Evolutionary conservation across 1,284 basidiomycete genomes (phyloP).

Genomic region (Porodaedalea pini): DNA sequence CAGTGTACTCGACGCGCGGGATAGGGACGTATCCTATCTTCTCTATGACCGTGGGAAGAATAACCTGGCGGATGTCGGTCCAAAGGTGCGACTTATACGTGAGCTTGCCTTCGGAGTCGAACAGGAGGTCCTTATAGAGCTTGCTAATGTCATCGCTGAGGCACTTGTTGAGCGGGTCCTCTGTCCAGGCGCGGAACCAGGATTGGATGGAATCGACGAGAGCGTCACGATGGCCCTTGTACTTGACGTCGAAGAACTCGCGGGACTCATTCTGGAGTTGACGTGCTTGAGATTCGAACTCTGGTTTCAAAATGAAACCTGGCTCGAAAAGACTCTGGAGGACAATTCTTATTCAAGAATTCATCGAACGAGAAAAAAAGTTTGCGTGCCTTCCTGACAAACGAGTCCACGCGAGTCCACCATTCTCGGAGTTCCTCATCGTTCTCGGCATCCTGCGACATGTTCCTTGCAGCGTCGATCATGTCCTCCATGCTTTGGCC

Average conservation of each 20-base stretch:
- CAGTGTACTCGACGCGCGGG: slow-evolving; percentile 48
- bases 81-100: slow-evolving; percentile 75
- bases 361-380: too few species aligned
- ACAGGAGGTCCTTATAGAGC: slow-evolving; percentile 78
- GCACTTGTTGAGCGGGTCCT: slow-evolving; percentile 80
- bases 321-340: slow-evolving; percentile 63
- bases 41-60: slow-evolving; percentile 48
- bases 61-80: slow-evolving; percentile 42
- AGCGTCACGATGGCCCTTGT: slow-evolving; percentile 79
- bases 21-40: slow-evolving; percentile 50
- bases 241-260: slow-evolving; percentile 81
- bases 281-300: slow-evolving; percentile 60
- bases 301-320: slow-evolving; percentile 84
- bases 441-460: slow-evolving; percentile 73
- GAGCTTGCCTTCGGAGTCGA: slow-evolving; percentile 75
- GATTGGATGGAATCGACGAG: slow-evolving; percentile 67
- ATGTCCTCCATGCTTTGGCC: slow-evolving; percentile 64
- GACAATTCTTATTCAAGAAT: background rate
- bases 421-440: slow-evolving; percentile 78
- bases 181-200: slow-evolving; percentile 82
- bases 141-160: slow-evolving; percentile 84
- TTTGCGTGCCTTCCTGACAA: slow-evolving; percentile 65
- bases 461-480: slow-evolving; percentile 66
- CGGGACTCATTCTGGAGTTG: slow-evolving; percentile 69
- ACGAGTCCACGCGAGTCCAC: slow-evolving; percentile 69